Conservation (phyloP, 352 stramenopile species). For the Saprolegnia diclina region DNA sequence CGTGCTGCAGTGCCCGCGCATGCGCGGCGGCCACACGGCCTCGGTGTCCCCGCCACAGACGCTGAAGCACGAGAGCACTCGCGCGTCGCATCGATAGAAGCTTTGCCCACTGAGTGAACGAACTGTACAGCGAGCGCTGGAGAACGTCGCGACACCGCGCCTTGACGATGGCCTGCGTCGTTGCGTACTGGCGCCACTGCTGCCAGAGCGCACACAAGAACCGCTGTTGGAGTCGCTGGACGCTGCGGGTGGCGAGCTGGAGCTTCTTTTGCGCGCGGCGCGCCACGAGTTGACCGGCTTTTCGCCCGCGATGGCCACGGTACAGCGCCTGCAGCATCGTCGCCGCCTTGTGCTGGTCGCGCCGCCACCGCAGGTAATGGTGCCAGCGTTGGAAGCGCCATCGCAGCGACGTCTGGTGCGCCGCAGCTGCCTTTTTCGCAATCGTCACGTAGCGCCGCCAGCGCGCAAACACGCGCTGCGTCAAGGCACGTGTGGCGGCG, state of each 20-base stretch:
- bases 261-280: constrained; percentile 14
- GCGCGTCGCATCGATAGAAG: constrained; percentile 34
- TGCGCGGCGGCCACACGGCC: constrained; percentile 43
- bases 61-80: constrained; percentile 47
- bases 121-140: constrained; percentile 36
- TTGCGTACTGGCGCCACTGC: constrained; percentile 41
- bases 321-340: constrained; percentile 19
- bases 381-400: constrained; percentile 7
- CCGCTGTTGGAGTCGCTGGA: constrained; percentile 22
- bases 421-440: not conserved
- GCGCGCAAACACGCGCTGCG: not conserved
- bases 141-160: constrained; percentile 45
- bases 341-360: not conserved
- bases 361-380: not conserved
- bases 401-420: not conserved
- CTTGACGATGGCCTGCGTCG: constrained; percentile 39
- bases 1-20: constrained; percentile 28
- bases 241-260: constrained; percentile 17
- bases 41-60: constrained; percentile 48
- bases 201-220: constrained; percentile 47
- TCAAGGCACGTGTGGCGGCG: not conserved
- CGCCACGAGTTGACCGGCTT: not conserved
- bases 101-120: constrained; percentile 44
- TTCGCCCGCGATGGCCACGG: constrained; percentile 10
- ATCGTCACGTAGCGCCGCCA: constrained; percentile 4